Conservation (phyloP, 1,139 yeast genomes). For the Yamadazyma aaseri region DNA sequence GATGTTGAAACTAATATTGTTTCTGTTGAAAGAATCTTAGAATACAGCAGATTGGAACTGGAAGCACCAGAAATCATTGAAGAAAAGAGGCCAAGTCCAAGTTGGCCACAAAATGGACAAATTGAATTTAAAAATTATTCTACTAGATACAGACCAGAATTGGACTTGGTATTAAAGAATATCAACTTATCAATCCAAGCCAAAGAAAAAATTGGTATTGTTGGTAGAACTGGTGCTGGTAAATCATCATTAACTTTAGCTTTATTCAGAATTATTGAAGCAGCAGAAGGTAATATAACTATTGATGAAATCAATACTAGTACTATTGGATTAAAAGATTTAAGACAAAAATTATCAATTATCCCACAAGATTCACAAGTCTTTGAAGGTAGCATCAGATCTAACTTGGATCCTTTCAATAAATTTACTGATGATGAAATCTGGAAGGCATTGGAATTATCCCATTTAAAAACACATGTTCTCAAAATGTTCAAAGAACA, state of each 20-base stretch:
- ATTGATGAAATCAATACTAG: constrained; percentile 74
- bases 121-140: constrained; percentile 74
- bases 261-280: constrained; percentile 85
- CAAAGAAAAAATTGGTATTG: constrained; percentile 89
- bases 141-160: constrained; percentile 80
- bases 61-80: constrained; percentile 84
- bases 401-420: constrained; percentile 84
- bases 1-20: constrained; percentile 97
- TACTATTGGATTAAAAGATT: constrained; percentile 73
- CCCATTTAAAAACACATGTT: constrained; percentile 81
- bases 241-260: constrained; percentile 90
- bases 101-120: constrained; percentile 82
- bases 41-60: constrained; percentile 68
- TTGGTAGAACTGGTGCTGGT: constrained; percentile 97
- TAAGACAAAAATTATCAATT: constrained; percentile 82
- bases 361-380: constrained; percentile 98
- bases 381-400: constrained; percentile 85
- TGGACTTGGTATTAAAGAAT: constrained; percentile 75
- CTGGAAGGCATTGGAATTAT: constrained; percentile 82
- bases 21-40: constrained; percentile 91
- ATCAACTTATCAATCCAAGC: constrained; percentile 68
- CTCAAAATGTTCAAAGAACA: constrained; percentile 49
- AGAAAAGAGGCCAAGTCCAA: constrained; percentile 60
- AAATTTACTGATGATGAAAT: constrained; percentile 69
- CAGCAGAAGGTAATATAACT: constrained; percentile 62